A percentile compares a stretch with the other conserved stretches of the same genome.
phyloP scores from a whole-genome alignment of 805 yeast genomes.

The Suhomyces emberorum region DNA sequence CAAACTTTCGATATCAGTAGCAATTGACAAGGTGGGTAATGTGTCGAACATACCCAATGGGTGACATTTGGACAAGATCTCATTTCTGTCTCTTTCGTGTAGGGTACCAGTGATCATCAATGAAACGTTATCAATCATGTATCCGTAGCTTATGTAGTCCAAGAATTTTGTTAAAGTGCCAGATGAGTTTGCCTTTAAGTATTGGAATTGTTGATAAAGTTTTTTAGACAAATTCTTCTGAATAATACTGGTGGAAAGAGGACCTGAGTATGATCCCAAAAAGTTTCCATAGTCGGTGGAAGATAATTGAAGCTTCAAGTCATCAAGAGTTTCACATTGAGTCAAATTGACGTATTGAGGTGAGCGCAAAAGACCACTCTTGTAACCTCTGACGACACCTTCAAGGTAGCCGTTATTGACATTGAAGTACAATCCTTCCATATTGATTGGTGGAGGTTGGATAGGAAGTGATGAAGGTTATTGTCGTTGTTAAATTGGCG shows the following conservation, averaged over 20 bases:
- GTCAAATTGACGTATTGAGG: conserved; percentile 89
- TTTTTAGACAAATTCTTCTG: conserved; percentile 75
- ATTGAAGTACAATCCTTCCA: conserved; percentile 95
- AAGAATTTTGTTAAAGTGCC: conserved; percentile 77
- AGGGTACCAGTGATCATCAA: conserved; percentile 95
- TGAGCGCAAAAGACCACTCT: conserved; percentile 71
- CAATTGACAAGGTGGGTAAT: conserved; percentile 89
- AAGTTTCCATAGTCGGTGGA: conserved; percentile 96
- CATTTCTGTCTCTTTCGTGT: conserved; percentile 88
- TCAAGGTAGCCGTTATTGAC: conserved; percentile 88
- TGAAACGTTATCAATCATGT: conserved; percentile 97
- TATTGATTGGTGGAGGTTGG: conserved; percentile 20
- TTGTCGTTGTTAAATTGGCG: neutral
- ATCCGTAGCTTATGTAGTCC: conserved; percentile 92
- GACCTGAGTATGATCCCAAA: conserved; percentile 74
- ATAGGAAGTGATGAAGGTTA: neutral
- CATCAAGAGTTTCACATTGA: conserved; percentile 94
- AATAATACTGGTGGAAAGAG: conserved; percentile 82
- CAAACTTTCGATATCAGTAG: conserved; percentile 91
- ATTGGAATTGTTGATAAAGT: conserved; percentile 79
- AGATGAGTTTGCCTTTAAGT: conserved; percentile 78
- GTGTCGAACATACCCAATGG: conserved; percentile 99
- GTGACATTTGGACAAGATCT: conserved; percentile 86
- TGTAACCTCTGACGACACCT: conserved; percentile 92
- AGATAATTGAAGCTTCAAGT: conserved; percentile 86